phyloP scores from a whole-genome alignment of 768 basidiomycete genomes.

The Lactifluus echinatus region DNA sequence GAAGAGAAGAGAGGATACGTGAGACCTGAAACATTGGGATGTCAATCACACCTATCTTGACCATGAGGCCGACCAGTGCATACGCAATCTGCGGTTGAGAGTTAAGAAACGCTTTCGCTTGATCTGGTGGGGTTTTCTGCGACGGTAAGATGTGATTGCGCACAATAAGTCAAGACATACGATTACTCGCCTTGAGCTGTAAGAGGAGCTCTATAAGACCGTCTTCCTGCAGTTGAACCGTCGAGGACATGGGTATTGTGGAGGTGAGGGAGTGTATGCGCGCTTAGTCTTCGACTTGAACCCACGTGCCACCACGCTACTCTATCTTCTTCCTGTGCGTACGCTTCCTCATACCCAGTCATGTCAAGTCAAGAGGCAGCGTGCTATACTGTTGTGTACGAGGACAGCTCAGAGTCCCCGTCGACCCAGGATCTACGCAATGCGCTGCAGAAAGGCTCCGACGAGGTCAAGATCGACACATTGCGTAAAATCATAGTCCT shows the following conservation, averaged over 20 bases:
- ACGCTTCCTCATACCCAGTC: constrained; percentile 3
- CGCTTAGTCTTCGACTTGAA: background rate
- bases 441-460: constrained; percentile 87
- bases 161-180: background rate
- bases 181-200: constrained; percentile 48
- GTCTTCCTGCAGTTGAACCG: constrained; percentile 46
- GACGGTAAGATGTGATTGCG: background rate
- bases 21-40: constrained; percentile 68
- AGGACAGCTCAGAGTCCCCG: constrained; percentile 64
- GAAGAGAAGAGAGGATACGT: background rate
- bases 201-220: constrained; percentile 67
- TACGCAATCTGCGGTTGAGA: constrained; percentile 70
- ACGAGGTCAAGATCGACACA: constrained; percentile 95
- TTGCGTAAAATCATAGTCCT: constrained; percentile 89
- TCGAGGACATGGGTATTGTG: constrained; percentile 35
- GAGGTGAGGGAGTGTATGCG: background rate
- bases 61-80: constrained; percentile 69
- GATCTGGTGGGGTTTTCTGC: constrained; percentile 67
- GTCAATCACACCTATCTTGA: constrained; percentile 64
- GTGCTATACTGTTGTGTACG: constrained; percentile 75
- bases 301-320: constrained; percentile 8
- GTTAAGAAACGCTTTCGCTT: constrained; percentile 60
- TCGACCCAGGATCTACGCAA: constrained; percentile 76
- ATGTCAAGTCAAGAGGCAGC: constrained; percentile 44
- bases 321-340: background rate